Evolutionary conservation across 2,329 filamentous ascomycete genomes (phyloP).

Genomic region (Aspergillus clavatus): DNA sequence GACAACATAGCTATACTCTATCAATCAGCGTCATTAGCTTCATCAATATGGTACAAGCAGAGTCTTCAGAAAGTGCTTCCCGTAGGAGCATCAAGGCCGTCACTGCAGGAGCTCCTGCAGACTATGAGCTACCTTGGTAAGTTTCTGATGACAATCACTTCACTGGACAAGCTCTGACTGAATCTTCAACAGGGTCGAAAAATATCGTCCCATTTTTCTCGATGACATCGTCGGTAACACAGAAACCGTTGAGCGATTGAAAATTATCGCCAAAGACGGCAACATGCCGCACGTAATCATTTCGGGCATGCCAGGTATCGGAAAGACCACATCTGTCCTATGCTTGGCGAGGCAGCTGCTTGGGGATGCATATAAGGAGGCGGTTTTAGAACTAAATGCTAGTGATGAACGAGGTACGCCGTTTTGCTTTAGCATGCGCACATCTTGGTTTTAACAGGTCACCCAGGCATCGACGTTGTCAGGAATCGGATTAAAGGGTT

Average conservation of each 20-base stretch:
- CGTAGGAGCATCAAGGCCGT: conserved; percentile 39
- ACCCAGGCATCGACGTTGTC: conserved; percentile 84
- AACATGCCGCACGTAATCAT: conserved; percentile 99
- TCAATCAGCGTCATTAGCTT: too few relatives aligned
- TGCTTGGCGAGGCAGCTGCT: conserved; percentile 89
- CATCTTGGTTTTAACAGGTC: conserved; percentile 2
- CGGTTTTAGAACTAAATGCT: conserved; percentile 91
- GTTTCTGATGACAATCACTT: neutral
- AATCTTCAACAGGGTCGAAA: conserved; percentile 72
- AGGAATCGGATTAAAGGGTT: conserved; percentile 97
- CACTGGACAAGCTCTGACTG: conserved; percentile 11
- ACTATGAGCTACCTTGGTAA: conserved; percentile 49
- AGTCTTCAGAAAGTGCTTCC: conserved; percentile 44
- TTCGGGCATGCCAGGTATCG: conserved; percentile 98
- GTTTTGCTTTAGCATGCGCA: neutral
- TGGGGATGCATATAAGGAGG: conserved; percentile 93
- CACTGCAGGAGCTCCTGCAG: conserved; percentile 36
- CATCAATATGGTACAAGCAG: conserved; percentile 40
- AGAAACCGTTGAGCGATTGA: conserved; percentile 92
- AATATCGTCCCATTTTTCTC: conserved; percentile 90
- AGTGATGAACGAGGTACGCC: conserved; percentile 77
- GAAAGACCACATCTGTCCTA: conserved; percentile 93
- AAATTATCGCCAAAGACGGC: conserved; percentile 96
- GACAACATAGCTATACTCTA: neutral
- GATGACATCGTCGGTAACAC: conserved; percentile 98